Evolutionary conservation across 2,329 filamentous ascomycete species (phyloP).

Genomic region (Tothia fuscella): DNA sequence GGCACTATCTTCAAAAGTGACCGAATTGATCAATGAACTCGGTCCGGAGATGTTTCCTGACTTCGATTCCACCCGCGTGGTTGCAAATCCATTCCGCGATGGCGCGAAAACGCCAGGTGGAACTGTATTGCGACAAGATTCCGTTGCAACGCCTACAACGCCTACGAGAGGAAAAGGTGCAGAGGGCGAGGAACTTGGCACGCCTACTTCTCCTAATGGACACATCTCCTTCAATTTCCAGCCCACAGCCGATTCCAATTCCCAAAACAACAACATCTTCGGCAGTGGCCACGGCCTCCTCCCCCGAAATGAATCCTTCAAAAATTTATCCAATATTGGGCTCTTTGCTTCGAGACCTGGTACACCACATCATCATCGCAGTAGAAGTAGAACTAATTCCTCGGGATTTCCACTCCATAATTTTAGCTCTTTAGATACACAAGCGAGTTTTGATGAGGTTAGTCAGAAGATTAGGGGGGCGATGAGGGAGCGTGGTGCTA

Average conservation of each 20-base stretch:
- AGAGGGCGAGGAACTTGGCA: not conserved
- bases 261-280: conserved; percentile 30
- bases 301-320: conserved; percentile 86
- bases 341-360: conserved; percentile 82
- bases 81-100: conserved; percentile 23
- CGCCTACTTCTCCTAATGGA: too few relatives aligned
- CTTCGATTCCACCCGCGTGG: conserved; percentile 37
- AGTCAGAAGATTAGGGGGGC: conserved; percentile 72
- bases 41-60: conserved; percentile 97
- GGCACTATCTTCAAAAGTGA: conserved; percentile 69
- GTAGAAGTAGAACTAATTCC: conserved; percentile 52
- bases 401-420: conserved; percentile 54
- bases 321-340: conserved; percentile 73
- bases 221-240: conserved; percentile 3
- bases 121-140: conserved; percentile 1
- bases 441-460: conserved; percentile 68
- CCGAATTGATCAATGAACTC: conserved; percentile 84
- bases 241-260: conserved; percentile 16
- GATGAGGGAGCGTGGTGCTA: conserved; percentile 66
- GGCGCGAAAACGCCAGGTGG: not conserved
- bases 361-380: conserved; percentile 64
- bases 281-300: too few relatives aligned
- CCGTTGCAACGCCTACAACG: conserved; percentile 7
- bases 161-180: not conserved
- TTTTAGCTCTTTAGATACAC: conserved; percentile 55